Conservation (phyloP, 2,329 filamentous ascomycete genomes). For the Claviceps spartinae region DNA sequence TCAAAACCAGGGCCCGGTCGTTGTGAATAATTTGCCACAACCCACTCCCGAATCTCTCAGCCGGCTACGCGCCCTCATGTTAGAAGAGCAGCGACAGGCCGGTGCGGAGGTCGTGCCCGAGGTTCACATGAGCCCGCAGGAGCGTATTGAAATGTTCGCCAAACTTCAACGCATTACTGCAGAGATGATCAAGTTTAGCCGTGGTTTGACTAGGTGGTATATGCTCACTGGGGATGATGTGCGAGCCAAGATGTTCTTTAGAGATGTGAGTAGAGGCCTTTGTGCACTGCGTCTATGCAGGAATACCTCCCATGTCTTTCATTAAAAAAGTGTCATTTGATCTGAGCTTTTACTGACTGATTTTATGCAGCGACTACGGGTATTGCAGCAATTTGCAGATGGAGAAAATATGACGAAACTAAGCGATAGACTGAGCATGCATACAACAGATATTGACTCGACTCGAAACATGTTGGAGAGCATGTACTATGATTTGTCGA, state of each 20-base stretch:
- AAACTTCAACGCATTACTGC: constrained; percentile 28
- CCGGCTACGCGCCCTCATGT: constrained; percentile 22
- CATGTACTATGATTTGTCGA: constrained; percentile 35
- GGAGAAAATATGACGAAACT: constrained; percentile 30
- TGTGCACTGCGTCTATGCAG: too few species aligned
- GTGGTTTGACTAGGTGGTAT: constrained; percentile 34
- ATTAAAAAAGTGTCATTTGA: not conserved
- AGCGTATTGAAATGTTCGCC: constrained; percentile 28
- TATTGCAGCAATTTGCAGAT: constrained; percentile 40
- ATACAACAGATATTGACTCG: constrained; percentile 35
- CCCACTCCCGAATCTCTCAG: constrained; percentile 13
- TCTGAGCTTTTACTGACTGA: not conserved
- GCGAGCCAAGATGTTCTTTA: constrained; percentile 38
- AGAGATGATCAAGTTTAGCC: constrained; percentile 32
- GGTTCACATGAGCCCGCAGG: constrained; percentile 32
- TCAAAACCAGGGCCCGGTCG: constrained; percentile 9
- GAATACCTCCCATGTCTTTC: not conserved
- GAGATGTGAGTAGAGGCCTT: constrained; percentile 28
- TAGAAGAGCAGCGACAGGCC: constrained; percentile 28
- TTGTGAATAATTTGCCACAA: constrained; percentile 8
- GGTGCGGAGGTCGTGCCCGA: constrained; percentile 27
- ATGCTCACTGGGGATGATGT: constrained; percentile 32
- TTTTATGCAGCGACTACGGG: constrained; percentile 32
- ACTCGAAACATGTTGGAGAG: constrained; percentile 33
- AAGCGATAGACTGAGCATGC: constrained; percentile 38